Percentiles rank a stretch among this genome's conserved stretches.
These are phyloP conservation scores for Botrytis deweyae DNA, from an alignment of 2,329 filamentous ascomycete genomes.

Conservation along the genomic window DNA sequence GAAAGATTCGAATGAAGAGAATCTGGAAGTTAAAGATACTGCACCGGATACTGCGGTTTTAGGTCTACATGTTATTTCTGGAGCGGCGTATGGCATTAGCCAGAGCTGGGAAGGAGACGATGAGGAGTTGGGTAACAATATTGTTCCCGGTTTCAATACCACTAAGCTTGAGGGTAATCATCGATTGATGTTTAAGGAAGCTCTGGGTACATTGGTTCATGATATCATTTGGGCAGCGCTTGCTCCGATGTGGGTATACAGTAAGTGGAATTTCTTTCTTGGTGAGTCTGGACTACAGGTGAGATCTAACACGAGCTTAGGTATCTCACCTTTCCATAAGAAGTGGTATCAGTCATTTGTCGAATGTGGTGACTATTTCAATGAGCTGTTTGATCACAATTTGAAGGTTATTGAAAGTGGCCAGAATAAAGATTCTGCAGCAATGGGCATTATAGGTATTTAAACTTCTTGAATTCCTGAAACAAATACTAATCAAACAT, in stretches of 20 bases:
- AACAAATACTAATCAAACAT: constrained; percentile 31
- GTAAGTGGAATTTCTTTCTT: neutral
- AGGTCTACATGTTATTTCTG: constrained; percentile 59
- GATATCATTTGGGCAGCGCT: neutral
- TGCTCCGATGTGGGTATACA: constrained; percentile 4
- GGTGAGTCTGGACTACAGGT: neutral
- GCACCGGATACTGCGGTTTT: constrained; percentile 66
- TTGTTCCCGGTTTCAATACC: neutral
- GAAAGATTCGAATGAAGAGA: constrained; percentile 46
- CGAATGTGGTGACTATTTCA: neutral
- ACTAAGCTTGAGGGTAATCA: constrained; percentile 39
- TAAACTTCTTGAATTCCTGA: constrained; percentile 52
- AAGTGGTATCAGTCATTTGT: neutral
- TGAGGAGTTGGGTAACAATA: constrained; percentile 42
- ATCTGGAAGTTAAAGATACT: constrained; percentile 52
- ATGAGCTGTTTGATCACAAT: neutral
- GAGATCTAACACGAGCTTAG: neutral
- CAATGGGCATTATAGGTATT: neutral
- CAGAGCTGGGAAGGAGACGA: constrained; percentile 59
- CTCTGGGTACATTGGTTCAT: neutral
- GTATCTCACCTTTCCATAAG: neutral
- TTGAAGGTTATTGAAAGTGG: constrained; percentile 25
- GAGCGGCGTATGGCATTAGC: constrained; percentile 68
- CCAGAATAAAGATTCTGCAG: constrained; percentile 46
- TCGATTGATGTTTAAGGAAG: neutral